These are phyloP conservation scores for Tribonema minus DNA, from an alignment of 108 stramenopile species.

Conservation along the genomic window DNA sequence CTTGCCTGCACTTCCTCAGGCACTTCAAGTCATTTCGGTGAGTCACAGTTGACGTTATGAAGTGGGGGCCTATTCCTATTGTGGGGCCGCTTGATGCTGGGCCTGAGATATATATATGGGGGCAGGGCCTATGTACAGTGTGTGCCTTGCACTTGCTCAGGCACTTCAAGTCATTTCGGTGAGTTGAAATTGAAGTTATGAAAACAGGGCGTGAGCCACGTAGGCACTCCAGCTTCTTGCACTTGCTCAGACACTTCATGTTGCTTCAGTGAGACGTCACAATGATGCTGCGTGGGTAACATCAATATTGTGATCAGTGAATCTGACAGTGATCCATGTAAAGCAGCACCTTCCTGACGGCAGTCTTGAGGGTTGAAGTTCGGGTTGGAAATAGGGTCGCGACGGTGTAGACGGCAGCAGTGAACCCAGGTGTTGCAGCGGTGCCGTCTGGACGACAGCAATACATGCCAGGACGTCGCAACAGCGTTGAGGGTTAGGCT, in stretches of 20 bases:
- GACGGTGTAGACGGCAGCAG: too few species aligned
- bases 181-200: neutral
- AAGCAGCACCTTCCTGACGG: too few species aligned
- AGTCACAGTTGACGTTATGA: neutral
- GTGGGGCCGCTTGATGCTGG: neutral
- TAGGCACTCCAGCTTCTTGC: neutral
- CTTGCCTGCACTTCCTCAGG: slow-evolving; percentile 61
- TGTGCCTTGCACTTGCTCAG: slow-evolving; percentile 57
- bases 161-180: slow-evolving; percentile 52
- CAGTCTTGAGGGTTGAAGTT: too few species aligned
- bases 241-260: slow-evolving; percentile 65
- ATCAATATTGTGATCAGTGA: too few species aligned
- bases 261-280: neutral
- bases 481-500: too few species aligned
- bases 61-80: neutral
- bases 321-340: too few species aligned
- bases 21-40: slow-evolving; percentile 52
- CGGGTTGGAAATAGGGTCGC: too few species aligned
- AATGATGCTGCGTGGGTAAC: too few species aligned
- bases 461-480: too few species aligned
- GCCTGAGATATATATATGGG: neutral
- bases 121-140: neutral
- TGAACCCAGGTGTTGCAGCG: too few species aligned
- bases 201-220: neutral
- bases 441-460: too few species aligned